Evolutionary conservation across 2,329 filamentous ascomycete species (phyloP).

Genomic region (Ceratocystis destructans): DNA sequence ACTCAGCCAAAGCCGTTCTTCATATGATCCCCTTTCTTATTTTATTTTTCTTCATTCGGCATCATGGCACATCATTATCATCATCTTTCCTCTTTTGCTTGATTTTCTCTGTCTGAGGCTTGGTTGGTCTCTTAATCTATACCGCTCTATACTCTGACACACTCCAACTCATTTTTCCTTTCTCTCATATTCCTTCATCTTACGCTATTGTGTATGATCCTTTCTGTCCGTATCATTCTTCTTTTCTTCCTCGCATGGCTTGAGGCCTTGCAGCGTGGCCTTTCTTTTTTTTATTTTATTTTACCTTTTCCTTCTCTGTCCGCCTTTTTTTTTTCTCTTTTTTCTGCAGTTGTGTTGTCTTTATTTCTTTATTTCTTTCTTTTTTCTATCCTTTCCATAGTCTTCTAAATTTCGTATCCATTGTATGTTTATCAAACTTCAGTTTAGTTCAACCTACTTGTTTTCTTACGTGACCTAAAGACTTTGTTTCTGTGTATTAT

Average conservation of each 20-base stretch:
- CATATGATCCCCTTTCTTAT: neutral
- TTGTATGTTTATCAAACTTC: no score
- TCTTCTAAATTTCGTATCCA: neutral
- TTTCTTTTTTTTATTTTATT: neutral
- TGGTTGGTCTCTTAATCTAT: neutral
- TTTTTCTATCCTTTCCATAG: constrained; percentile 4
- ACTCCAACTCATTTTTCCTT: neutral
- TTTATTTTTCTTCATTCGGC: constrained; percentile 4
- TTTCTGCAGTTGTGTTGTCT: no score
- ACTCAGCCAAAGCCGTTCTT: neutral
- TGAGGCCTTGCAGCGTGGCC: no score
- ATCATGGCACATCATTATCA: no score
- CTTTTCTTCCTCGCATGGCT: no score
- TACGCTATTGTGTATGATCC: neutral
- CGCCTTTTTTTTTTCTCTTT: neutral
- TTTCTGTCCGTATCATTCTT: neutral
- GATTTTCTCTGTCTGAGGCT: neutral
- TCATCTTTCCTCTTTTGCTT: neutral
- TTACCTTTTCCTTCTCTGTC: neutral
- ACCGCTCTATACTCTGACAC: neutral
- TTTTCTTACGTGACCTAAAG: no score
- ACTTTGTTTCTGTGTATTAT: no score
- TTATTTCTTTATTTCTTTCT: neutral
- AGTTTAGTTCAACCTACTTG: no score
- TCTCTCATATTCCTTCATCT: neutral